Conservation (phyloP, 192 early-diverging fungal genomes). For the Podila minutissima region DNA sequence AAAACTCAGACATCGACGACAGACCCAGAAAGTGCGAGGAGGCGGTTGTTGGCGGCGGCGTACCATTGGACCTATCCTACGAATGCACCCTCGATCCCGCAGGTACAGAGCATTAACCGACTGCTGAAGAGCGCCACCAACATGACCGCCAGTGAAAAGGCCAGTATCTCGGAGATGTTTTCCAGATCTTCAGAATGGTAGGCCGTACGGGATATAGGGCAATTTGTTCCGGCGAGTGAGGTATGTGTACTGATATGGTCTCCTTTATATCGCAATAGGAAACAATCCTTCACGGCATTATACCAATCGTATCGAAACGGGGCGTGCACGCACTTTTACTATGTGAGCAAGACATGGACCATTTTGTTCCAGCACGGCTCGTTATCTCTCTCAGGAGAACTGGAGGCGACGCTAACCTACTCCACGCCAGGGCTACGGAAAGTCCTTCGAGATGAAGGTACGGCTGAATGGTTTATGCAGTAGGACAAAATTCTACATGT, state of each 20-base stretch:
- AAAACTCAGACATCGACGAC: not conserved
- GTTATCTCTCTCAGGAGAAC: slow-evolving; percentile 25
- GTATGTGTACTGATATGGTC: not conserved
- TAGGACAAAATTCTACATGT: not conserved
- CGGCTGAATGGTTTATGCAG: not conserved
- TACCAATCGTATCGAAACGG: slow-evolving; percentile 37
- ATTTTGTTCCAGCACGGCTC: slow-evolving; percentile 38
- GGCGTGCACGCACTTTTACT: slow-evolving; percentile 48
- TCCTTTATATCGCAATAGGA: slow-evolving; percentile 13
- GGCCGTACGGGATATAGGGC: not conserved
- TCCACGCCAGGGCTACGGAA: slow-evolving; percentile 47
- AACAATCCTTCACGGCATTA: slow-evolving; percentile 34
- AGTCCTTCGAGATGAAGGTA: slow-evolving; percentile 36
- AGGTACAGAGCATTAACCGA: slow-evolving; percentile 36
- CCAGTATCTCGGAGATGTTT: slow-evolving; percentile 26
- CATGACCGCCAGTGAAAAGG: slow-evolving; percentile 26
- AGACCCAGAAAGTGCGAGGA: not conserved
- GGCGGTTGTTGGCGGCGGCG: slow-evolving; percentile 9
- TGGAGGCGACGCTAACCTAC: slow-evolving; percentile 44
- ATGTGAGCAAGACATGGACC: slow-evolving; percentile 36
- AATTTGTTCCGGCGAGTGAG: no score
- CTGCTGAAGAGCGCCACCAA: slow-evolving; percentile 24
- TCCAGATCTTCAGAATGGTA: slow-evolving; percentile 40
- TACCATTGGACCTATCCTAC: slow-evolving; percentile 41
- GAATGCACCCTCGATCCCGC: slow-evolving; percentile 23